phyloP scores from a whole-genome alignment of 2,329 filamentous ascomycete genomes.

The Fusarium sp. region DNA sequence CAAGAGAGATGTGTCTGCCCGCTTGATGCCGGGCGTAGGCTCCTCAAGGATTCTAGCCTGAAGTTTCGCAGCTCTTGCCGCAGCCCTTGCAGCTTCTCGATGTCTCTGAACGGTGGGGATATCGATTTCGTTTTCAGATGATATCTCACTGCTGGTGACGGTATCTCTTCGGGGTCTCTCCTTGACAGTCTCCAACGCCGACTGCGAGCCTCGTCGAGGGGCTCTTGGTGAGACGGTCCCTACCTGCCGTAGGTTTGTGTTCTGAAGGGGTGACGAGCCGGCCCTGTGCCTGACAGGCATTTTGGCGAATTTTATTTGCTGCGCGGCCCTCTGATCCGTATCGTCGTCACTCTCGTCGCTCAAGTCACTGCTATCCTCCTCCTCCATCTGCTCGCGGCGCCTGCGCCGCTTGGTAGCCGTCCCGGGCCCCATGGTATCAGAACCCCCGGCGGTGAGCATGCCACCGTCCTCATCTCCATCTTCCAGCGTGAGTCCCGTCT shows the following conservation, averaged over 20 bases:
- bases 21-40: constrained; percentile 57
- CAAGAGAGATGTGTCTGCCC: constrained; percentile 66
- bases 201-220: constrained; percentile 78
- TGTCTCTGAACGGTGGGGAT: constrained; percentile 76
- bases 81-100: constrained; percentile 72
- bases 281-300: constrained; percentile 91
- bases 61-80: constrained; percentile 59
- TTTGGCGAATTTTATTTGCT: constrained; percentile 96
- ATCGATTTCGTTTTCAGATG: constrained; percentile 86
- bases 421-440: constrained; percentile 78
- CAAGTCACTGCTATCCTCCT: constrained; percentile 88
- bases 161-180: constrained; percentile 81
- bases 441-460: constrained; percentile 78
- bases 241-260: constrained; percentile 73
- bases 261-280: constrained; percentile 88
- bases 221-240: constrained; percentile 64
- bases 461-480: constrained; percentile 82
- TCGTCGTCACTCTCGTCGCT: constrained; percentile 90
- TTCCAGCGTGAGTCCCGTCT: constrained; percentile 75
- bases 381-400: constrained; percentile 82
- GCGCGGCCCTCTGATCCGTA: constrained; percentile 80
- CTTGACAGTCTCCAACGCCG: constrained; percentile 78
- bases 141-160: constrained; percentile 86
- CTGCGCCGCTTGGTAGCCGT: constrained; percentile 77
- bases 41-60: constrained; percentile 59